Evolutionary conservation across 78 protist genomes (phyloP), one percentile per base, ranked within the genome.

Genomic region (Pigoraptor vietnamica): DNA sequence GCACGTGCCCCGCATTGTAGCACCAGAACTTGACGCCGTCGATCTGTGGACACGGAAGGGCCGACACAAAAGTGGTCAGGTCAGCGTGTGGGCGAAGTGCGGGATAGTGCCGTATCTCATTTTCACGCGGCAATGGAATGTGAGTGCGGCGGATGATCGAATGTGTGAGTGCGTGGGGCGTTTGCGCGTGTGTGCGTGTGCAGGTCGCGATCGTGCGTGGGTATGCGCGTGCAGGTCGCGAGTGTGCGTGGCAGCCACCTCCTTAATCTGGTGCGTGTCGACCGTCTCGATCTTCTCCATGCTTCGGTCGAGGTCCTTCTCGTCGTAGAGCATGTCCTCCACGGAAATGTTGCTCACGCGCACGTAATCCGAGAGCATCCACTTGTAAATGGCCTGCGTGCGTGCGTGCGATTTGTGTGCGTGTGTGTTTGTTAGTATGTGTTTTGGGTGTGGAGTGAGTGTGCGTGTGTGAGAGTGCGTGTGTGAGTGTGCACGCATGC

Each of bases 1-100:
- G 95, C 24, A 98, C 99, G 93, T 98, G 99, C 6, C 99, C 99
- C 0, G 99, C 99, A 56, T 96, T 96, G 91, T 93, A 96, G 81
- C 96, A 92, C 35, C 87, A 9, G 95, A 95, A 94, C 32, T 37
- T 23, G 82, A 97, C 56, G 38, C 98, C 98, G 14, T 25, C 39
- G 84, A 48, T 9, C 67, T 21, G 9, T 21, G 19, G 32, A 9
- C 19, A 48, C 32, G 67, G 19, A 21, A 19, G 67, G 32, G 19
- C 67, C 32, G 32, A 48, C 67, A 19, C 67, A 9, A 19, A 21
- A 19, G 19, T 21, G 67, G 67, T 48, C 32, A 48, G 19, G 9
- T 9, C 9, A 19, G 67, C 67, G 32, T 48, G 32, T 21, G 32
- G 32, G 19, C 67, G 67, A 48, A 19, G 32, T 19, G 67, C 9